Evolutionary conservation across 1,284 basidiomycete genomes (phyloP).

Genomic region (Apiotrichum montevideense): DNA sequence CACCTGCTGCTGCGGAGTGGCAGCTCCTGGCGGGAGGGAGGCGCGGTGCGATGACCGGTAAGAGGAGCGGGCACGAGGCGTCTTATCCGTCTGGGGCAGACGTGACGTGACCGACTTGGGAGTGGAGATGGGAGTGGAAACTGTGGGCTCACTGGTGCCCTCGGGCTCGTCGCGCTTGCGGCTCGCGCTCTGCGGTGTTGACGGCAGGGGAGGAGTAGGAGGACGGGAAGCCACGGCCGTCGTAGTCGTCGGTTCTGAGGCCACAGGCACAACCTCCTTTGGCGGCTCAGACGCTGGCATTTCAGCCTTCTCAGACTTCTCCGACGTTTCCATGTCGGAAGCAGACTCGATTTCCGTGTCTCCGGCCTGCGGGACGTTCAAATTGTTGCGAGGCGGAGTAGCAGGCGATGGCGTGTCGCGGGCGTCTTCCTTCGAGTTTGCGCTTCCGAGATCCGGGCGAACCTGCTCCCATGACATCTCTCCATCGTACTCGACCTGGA

Average conservation of each 20-base stretch:
- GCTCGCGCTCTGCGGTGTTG: conserved; percentile 10
- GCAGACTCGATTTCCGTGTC: conserved; percentile 18
- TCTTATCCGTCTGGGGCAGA: neutral
- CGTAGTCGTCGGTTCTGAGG: conserved; percentile 13
- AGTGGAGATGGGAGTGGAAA: neutral
- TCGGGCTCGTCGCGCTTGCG: conserved; percentile 7
- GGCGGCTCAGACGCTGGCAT: neutral
- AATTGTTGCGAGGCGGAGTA: neutral
- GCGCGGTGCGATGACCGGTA: conserved; percentile 7
- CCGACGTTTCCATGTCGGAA: conserved; percentile 5
- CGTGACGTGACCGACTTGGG: conserved; percentile 7
- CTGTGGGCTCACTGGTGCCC: neutral
- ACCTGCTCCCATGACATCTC: conserved; percentile 22
- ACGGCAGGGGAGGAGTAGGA: neutral
- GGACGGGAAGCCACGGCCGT: neutral
- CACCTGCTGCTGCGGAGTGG: conserved; percentile 13
- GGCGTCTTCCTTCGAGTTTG: neutral
- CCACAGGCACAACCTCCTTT: conserved; percentile 1
- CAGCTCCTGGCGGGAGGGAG: conserved; percentile 12
- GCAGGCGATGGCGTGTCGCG: conserved; percentile 1
- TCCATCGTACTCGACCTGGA: conserved; percentile 79
- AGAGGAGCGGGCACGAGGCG: neutral
- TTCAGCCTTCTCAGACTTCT: neutral
- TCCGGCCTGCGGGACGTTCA: conserved; percentile 10
- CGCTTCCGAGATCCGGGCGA: conserved; percentile 19